Conservation (phyloP, 139 green algal genomes). For the Volvox africanus region DNA sequence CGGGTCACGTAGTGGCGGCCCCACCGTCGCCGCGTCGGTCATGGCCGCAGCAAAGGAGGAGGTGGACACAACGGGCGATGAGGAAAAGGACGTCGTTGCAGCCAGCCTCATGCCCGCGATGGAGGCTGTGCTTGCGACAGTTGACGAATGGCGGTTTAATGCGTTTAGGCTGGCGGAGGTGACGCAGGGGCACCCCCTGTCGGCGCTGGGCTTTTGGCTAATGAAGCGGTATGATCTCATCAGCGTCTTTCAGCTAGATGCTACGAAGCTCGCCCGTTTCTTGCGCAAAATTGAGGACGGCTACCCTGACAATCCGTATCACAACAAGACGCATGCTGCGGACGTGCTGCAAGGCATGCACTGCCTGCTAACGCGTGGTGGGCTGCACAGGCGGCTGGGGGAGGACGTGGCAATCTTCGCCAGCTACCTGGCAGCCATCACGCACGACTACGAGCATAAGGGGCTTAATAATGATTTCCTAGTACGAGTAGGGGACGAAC, state of each 20-base stretch:
- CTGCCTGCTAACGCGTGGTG: slow-evolving; percentile 55
- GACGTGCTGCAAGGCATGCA: slow-evolving; percentile 65
- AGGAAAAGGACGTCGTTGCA: slow-evolving; percentile 46
- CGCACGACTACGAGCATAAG: slow-evolving; percentile 69
- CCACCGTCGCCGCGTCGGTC: background rate
- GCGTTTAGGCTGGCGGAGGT: slow-evolving; percentile 64
- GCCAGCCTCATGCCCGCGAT: slow-evolving; percentile 50
- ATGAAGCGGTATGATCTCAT: slow-evolving; percentile 56
- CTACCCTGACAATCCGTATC: slow-evolving; percentile 56
- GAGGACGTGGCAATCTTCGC: slow-evolving; percentile 54
- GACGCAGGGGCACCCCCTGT: slow-evolving; percentile 64
- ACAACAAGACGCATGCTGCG: slow-evolving; percentile 65
- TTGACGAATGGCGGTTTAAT: slow-evolving; percentile 68
- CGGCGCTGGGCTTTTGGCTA: slow-evolving; percentile 58
- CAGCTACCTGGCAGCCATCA: slow-evolving; percentile 58
- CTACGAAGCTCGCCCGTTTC: slow-evolving; percentile 56
- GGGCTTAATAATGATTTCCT: slow-evolving; percentile 78
- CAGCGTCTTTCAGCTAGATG: slow-evolving; percentile 52
- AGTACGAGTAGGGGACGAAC: slow-evolving; percentile 48
- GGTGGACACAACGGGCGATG: background rate
- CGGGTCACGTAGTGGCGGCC: slow-evolving; percentile 6
- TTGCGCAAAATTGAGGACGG: slow-evolving; percentile 57
- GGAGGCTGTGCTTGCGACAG: slow-evolving; percentile 49
- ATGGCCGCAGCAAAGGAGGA: slow-evolving; percentile 24
- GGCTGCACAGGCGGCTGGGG: slow-evolving; percentile 42